Base-by-base conservation (phyloP, 306 rosid genomes). In the Acacia melanoxylon region DNA sequence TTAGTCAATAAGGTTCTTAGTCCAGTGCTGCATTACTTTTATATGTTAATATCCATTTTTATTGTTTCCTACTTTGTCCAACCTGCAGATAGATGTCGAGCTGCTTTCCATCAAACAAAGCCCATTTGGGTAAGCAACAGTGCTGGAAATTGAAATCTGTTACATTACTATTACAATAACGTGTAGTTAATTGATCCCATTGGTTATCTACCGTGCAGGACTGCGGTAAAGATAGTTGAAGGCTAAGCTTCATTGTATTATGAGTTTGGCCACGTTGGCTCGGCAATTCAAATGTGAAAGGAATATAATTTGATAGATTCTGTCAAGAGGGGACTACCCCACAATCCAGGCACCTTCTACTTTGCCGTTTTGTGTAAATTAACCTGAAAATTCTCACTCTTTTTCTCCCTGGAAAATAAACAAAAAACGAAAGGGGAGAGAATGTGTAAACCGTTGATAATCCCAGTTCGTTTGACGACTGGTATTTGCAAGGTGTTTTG, bases 41-140 rank as follows among this genome's bases (percentile, higher is more conserved):
- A 66, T 22, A 78, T 11, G n/a, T 22, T 72, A 40, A 27, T 48
- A 66, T 77, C 27, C 80, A 77, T 73, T 81, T 75, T 86, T 46
- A 87, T 44, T 73, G 63, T 73, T 83, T 65, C 80, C 42, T 65
- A 63, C 86, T 40, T 48, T 81, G 20, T 24, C 22, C 8, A 76
- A 52, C 85, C 58, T 86, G 86, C 92, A 91, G 99, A 77, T 93
- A 88, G 99, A 93, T 83, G 79, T 95, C 75, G 99, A 95, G 78
- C 84, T 93, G 69, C 94, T 95, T 68, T 42, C 99, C 74, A 95
- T 92, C 89, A 95, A 95, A 78, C 99, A 93, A 85, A 95, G 87
- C 61, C 97, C 99, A 80, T 93, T 92, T 79, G 99, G 99, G 99
- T 93, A 89, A 88, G 92, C 76, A 82, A 67, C 75, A 46, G 59